Base-by-base conservation (phyloP, 805 yeast species). In the Pichia exigua region DNA sequence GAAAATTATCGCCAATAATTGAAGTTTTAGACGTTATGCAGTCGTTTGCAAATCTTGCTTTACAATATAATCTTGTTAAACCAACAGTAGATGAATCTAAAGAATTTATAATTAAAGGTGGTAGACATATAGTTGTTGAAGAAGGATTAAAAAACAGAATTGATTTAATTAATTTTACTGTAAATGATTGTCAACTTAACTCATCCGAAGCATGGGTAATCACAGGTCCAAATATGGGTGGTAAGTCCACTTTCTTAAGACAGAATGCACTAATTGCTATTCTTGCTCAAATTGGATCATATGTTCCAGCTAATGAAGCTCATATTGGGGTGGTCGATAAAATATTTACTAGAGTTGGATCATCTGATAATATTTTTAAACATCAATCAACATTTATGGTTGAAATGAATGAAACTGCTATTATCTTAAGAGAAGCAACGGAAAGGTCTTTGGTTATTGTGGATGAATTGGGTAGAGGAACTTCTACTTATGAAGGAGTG, bases 191-290 rank as follows among this genome's bases (percentile, higher is more conserved):
- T 45, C 9, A 46, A 4, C 39, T 69, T 2, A 56, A 66, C 43
- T 55, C 66, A 0, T 57, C 62, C 7, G 56, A 66, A 6, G 61
- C 77, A 2, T 76, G 87, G 72, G 73, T 88, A 18, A 79, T 88
- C n/a, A 85, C 95, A 0, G 96, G 96, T 0, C 96, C 96, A 0
- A 88, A 88, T 61, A 85, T 85, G 92, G 92, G 92, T 8, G 94
- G 94, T 9, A 86, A 86, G 61, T 83, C 90, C 7, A 83, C 90
- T 1, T 85, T 81, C 61, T 74, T 86, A 43, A 75, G 88, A 54
- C 91, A 85, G 51, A 81, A 84, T 58, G 94, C 91, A 0, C 63
- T 85, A 5, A 75, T 84, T 44, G 81, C 77, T 2, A 81, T 86
- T 26, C 67, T 86, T 69, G 81, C 87, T 0, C 95, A 86, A 62